A percentile compares a stretch with the other conserved stretches of the same genome.
Evolutionary conservation across 768 basidiomycete species (phyloP).

Genomic region (Auriscalpium orientale): DNA sequence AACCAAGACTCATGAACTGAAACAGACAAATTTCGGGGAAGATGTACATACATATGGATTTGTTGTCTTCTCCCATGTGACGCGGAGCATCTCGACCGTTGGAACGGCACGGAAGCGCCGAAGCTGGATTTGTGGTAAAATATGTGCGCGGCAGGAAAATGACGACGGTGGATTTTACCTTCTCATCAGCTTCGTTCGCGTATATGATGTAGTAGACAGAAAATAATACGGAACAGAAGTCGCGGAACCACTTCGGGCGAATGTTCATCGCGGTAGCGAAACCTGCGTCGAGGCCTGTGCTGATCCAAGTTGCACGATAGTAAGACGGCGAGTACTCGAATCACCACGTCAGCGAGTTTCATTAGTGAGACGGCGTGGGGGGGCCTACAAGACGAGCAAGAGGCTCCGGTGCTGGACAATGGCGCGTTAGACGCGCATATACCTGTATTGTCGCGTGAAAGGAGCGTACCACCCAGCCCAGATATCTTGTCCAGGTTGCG

Average conservation of each 20-base stretch:
- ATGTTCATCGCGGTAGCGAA: constrained; percentile 95
- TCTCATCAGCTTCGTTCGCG: constrained; percentile 92
- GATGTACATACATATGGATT: constrained; percentile 73
- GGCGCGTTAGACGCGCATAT: no score
- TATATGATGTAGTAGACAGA: constrained; percentile 84
- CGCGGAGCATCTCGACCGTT: constrained; percentile 91
- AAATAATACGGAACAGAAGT: constrained; percentile 80
- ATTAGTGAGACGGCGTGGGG: background rate
- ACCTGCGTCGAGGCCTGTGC: constrained; percentile 90
- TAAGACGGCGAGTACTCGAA: constrained; percentile 83
- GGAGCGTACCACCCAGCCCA: constrained; percentile 73
- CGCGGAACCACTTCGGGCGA: constrained; percentile 83
- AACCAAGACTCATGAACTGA: constrained; percentile 5
- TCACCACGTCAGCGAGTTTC: no score
- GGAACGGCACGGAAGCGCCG: constrained; percentile 88
- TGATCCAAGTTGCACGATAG: constrained; percentile 94
- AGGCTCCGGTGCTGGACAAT: constrained; percentile 76
- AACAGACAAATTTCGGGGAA: constrained; percentile 3
- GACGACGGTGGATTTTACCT: constrained; percentile 42
- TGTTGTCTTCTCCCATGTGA: constrained; percentile 94
- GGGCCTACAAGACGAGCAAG: constrained; percentile 72
- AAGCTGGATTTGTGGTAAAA: constrained; percentile 43
- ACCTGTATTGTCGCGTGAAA: constrained; percentile 21
- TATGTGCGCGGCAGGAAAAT: background rate
- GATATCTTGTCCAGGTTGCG: constrained; percentile 81